Evolutionary conservation across 352 stramenopile genomes (phyloP).

Genomic region (Phytophthora tubulina): DNA sequence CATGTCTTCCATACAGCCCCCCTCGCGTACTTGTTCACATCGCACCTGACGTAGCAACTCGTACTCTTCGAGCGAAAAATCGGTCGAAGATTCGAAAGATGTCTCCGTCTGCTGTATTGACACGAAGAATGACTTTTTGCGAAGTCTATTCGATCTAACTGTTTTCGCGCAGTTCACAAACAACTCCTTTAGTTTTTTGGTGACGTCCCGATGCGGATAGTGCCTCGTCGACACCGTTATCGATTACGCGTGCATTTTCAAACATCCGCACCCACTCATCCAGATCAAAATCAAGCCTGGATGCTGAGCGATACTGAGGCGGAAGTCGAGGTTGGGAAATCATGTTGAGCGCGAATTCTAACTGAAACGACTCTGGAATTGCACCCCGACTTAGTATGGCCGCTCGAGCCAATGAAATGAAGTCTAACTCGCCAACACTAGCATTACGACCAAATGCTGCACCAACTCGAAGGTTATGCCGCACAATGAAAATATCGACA

Average conservation of each 20-base stretch:
- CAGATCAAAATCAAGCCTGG: not conserved
- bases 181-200: not conserved
- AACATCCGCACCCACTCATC: not conserved
- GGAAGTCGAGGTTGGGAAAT: not conserved
- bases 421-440: not conserved
- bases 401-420: not conserved
- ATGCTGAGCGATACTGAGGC: not conserved
- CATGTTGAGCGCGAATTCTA: not conserved
- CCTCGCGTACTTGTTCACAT: not conserved
- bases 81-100: not conserved
- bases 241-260: not conserved
- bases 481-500: not conserved
- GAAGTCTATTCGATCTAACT: not conserved
- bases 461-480: not conserved
- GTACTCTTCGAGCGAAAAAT: not conserved
- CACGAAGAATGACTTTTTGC: not conserved
- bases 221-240: not conserved
- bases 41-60: not conserved
- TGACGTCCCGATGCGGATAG: not conserved
- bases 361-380: not conserved
- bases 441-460: not conserved
- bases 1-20: not conserved
- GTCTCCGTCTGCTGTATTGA: not conserved
- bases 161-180: not conserved
- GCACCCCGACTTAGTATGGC: not conserved